Percentiles rank a stretch among this genome's conserved stretches.
phyloP scores from a whole-genome alignment of 805 yeast species.

The Wickerhamomyces rabaulensis region DNA sequence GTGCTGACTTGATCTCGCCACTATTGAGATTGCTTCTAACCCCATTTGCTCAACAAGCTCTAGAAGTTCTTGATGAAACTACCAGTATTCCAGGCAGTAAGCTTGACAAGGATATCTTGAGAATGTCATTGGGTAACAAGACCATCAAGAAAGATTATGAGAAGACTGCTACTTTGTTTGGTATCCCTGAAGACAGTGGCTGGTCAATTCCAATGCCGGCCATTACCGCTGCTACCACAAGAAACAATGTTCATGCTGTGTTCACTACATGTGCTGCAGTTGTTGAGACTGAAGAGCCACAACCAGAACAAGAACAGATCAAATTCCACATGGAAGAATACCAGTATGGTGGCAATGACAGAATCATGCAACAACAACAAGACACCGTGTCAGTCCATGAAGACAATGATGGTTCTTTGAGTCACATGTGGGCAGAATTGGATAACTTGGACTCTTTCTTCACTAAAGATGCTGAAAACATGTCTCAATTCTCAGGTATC shows the following conservation, averaged over 20 bases:
- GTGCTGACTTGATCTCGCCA: constrained; percentile 94
- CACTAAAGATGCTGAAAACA: constrained; percentile 48
- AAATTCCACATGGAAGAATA: constrained; percentile 59
- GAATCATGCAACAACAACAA: constrained; percentile 1
- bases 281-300: constrained; percentile 26
- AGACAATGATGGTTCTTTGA: constrained; percentile 67
- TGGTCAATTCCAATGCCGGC: constrained; percentile 98
- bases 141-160: constrained; percentile 77
- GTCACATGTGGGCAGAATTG: constrained; percentile 89
- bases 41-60: constrained; percentile 82
- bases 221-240: constrained; percentile 77
- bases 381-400: constrained; percentile 51
- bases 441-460: constrained; percentile 88
- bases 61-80: constrained; percentile 85
- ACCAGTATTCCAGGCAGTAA: constrained; percentile 83
- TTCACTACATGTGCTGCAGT: constrained; percentile 69
- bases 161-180: constrained; percentile 83
- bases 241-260: constrained; percentile 94
- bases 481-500: constrained; percentile 20
- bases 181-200: constrained; percentile 91
- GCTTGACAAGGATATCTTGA: constrained; percentile 82
- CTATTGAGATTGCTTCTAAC: constrained; percentile 72
- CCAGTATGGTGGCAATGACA: constrained; percentile 26
- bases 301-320: constrained; percentile 30
- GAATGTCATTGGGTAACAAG: constrained; percentile 86